Conservation (phyloP, 169 alveolate genomes). For the Plasmodium vinckei region DNA sequence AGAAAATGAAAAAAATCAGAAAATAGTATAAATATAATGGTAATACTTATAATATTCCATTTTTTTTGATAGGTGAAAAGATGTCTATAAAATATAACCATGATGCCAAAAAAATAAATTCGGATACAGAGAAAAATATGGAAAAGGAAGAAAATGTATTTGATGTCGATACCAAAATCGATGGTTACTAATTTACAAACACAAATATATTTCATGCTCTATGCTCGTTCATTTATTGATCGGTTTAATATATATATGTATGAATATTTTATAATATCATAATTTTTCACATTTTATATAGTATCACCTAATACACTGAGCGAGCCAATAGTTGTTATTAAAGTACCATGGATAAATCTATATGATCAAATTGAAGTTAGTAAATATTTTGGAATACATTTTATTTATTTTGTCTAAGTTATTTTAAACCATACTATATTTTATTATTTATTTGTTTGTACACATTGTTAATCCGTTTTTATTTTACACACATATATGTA, state of each 20-base stretch:
- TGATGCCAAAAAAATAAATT: background rate
- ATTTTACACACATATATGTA: background rate
- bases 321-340: slow-evolving; percentile 52
- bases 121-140: background rate
- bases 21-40: background rate
- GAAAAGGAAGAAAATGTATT: slow-evolving; percentile 7
- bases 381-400: background rate
- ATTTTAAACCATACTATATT: background rate
- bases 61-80: slow-evolving; percentile 12
- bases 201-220: background rate
- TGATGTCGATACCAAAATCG: slow-evolving; percentile 46
- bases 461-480: background rate
- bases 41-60: background rate
- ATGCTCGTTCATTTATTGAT: background rate
- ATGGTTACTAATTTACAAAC: slow-evolving; percentile 10
- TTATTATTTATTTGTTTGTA: background rate
- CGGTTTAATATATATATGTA: background rate
- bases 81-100: slow-evolving; percentile 44
- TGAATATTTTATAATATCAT: background rate
- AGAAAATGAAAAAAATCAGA: background rate
- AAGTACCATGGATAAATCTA: slow-evolving; percentile 34
- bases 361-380: slow-evolving; percentile 40
- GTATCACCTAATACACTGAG: slow-evolving; percentile 17
- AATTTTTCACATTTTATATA: background rate
- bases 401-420: background rate